Conservation (phyloP, 148 eudicot species). For the Fallopia convolvulus region DNA sequence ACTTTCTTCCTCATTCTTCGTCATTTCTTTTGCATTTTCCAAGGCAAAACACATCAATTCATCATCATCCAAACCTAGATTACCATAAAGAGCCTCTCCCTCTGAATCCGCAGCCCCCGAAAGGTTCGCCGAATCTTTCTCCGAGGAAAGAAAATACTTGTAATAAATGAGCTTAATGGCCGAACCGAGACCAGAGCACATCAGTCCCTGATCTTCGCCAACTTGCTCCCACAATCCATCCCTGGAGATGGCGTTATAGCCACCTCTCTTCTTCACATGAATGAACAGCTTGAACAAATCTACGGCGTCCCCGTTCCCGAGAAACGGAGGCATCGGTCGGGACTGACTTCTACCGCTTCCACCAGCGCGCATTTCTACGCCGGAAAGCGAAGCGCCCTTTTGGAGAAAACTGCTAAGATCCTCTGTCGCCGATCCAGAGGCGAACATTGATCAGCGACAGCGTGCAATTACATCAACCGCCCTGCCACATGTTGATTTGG, state of each 20-base stretch:
- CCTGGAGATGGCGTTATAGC: constrained; percentile 36
- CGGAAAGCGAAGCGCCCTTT: background rate
- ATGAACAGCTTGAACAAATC: constrained; percentile 54
- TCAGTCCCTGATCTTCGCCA: constrained; percentile 43
- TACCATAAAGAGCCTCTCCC: constrained; percentile 12
- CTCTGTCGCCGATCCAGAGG: background rate
- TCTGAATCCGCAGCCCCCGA: constrained; percentile 16
- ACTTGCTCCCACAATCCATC: constrained; percentile 49
- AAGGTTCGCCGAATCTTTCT: constrained; percentile 24
- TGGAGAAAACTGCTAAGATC: background rate
- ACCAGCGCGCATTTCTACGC: background rate
- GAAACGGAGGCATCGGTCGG: constrained; percentile 6
- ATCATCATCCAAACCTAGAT: constrained; percentile 24
- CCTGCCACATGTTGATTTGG: constrained; percentile 6
- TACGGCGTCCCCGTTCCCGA: constrained; percentile 23
- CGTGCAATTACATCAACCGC: background rate
- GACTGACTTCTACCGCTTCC: background rate
- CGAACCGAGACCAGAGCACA: constrained; percentile 27
- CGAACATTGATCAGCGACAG: constrained; percentile 1
- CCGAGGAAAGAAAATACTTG: constrained; percentile 45
- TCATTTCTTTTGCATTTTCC: constrained; percentile 22
- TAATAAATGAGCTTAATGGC: constrained; percentile 46
- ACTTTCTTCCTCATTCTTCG: constrained; percentile 37
- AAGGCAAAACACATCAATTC: constrained; percentile 29
- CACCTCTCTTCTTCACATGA: constrained; percentile 52